Percentiles rank a stretch among this genome's conserved stretches.
Evolutionary conservation across 768 basidiomycete genomes (phyloP).

Genomic region (Clathrus columnatus): DNA sequence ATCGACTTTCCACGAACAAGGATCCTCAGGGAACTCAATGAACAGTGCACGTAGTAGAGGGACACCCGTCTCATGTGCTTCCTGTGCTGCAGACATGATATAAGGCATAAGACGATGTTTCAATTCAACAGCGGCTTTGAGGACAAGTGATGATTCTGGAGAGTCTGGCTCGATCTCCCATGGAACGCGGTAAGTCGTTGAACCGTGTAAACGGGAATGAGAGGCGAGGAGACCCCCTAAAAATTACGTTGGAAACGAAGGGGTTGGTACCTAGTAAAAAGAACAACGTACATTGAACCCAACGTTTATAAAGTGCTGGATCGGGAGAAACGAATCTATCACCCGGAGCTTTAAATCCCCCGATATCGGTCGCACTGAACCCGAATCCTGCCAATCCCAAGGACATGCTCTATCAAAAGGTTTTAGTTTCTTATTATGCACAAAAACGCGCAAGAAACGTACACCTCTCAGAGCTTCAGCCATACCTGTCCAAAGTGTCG

Average conservation of each 20-base stretch:
- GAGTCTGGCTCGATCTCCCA: constrained; percentile 68
- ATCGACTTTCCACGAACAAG: constrained; percentile 51
- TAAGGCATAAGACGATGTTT: constrained; percentile 74
- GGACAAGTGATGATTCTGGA: constrained; percentile 31
- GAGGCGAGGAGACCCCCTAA: constrained; percentile 35
- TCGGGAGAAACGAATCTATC: constrained; percentile 30
- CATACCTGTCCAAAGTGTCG: constrained; percentile 73
- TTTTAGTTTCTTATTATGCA: not conserved
- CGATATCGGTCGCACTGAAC: constrained; percentile 69
- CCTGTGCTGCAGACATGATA: constrained; percentile 41
- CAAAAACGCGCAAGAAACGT: not conserved
- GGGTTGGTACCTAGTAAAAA: constrained; percentile 3
- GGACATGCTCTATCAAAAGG: constrained; percentile 33
- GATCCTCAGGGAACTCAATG: constrained; percentile 51
- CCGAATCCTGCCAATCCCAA: constrained; percentile 62
- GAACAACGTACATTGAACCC: constrained; percentile 33
- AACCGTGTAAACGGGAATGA: constrained; percentile 67
- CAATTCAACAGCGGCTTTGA: constrained; percentile 41
- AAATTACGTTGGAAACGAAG: not conserved
- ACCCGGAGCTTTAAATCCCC: constrained; percentile 51
- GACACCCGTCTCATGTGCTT: constrained; percentile 42
- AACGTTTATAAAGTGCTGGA: constrained; percentile 35
- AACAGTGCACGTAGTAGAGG: constrained; percentile 61
- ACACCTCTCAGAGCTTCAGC: constrained; percentile 60
- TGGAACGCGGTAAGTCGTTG: constrained; percentile 65